A percentile compares a stretch with the other conserved stretches of the same genome.
phyloP scores from a whole-genome alignment of 805 yeast species.

The Brettanomyces sp. region DNA sequence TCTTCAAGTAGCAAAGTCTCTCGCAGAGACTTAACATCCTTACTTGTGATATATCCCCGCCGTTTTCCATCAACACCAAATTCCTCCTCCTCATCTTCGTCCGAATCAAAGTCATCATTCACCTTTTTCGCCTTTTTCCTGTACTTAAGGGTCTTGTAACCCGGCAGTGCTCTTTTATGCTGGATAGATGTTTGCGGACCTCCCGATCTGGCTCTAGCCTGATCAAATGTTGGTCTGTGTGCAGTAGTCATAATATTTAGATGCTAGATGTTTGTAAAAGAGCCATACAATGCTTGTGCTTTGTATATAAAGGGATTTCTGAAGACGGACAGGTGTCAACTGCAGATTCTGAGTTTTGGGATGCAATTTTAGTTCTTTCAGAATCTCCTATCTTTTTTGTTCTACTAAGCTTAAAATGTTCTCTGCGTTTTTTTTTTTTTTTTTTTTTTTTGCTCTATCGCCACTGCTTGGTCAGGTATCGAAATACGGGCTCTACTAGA shows the following conservation, averaged over 20 bases:
- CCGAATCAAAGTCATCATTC: conserved; percentile 29
- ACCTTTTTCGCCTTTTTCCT: conserved; percentile 21
- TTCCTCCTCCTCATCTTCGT: conserved; percentile 8
- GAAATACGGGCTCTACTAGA: too few relatives aligned
- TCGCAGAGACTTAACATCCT: neutral
- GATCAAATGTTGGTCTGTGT: conserved; percentile 60
- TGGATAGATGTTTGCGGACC: conserved; percentile 34
- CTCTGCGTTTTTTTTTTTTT: too few relatives aligned
- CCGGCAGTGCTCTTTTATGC: conserved; percentile 47
- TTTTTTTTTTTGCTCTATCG: too few relatives aligned
- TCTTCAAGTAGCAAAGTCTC: neutral
- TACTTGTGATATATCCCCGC: neutral
- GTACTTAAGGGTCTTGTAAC: conserved; percentile 43
- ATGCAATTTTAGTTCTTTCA: too few relatives aligned
- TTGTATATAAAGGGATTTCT: too few relatives aligned
- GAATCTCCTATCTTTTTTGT: too few relatives aligned
- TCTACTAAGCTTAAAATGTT: too few relatives aligned
- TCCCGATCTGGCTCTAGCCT: conserved; percentile 46
- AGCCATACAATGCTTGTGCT: too few relatives aligned
- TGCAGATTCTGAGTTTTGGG: too few relatives aligned
- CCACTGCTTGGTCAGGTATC: too few relatives aligned
- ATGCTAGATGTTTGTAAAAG: too few relatives aligned
- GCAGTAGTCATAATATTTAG: conserved; percentile 48
- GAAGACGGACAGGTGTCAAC: too few relatives aligned
- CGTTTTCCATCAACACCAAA: conserved; percentile 24